Evolutionary conservation across 2,329 filamentous ascomycete species (phyloP), one percentile per base, ranked within the genome.

Genomic region (Lasiodiplodia sp.): DNA sequence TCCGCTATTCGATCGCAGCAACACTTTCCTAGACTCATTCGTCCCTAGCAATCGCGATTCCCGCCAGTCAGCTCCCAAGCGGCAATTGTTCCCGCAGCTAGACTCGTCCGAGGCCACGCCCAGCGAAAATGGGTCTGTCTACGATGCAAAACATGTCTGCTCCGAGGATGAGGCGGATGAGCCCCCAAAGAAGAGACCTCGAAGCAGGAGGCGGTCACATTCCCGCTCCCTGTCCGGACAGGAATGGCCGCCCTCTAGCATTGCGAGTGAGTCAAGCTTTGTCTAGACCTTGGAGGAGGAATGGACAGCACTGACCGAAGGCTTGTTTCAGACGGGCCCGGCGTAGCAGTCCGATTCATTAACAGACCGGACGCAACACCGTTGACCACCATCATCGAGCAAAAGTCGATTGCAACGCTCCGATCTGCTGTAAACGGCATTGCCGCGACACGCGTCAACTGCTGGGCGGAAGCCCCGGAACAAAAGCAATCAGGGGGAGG

Each of bases 361-460:
- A 74, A 77, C 65, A 66, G 72, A 40, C 72, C 72, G 44, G 76
- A 78, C 71, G 79, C 78, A 66, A 78, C 74, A 44, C 79, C 79
- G 14, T 78, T 84, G n/a, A 79, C 78, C 34, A 82, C 81, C 16
- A 84, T 84, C 69, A 72, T 79, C 49, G 82, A 84, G 72, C 80
- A 79, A 63, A 75, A 73, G 69, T 84, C 82, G 16, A 74, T 77
- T 55, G 79, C 79, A 14, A 82, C 81, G 11, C 74, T 84, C 28
- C 75, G 76, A 55, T 79, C 80, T 10, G 37, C 28, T 53, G 34
- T 53, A 31, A 21, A 44, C 44, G n/a, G 25, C 18, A 52, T 28
- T 18, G 40, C 65, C 23, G 38, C 65, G 40, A 60, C 23, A 56
- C 53, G 40, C 28, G 40, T n/a, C 53, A 40, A 25, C 31, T 23